Percentiles rank a stretch among this genome's conserved stretches.
Evolutionary conservation across 805 yeast genomes (phyloP).

Genomic region (Myxozyma kluyveri): DNA sequence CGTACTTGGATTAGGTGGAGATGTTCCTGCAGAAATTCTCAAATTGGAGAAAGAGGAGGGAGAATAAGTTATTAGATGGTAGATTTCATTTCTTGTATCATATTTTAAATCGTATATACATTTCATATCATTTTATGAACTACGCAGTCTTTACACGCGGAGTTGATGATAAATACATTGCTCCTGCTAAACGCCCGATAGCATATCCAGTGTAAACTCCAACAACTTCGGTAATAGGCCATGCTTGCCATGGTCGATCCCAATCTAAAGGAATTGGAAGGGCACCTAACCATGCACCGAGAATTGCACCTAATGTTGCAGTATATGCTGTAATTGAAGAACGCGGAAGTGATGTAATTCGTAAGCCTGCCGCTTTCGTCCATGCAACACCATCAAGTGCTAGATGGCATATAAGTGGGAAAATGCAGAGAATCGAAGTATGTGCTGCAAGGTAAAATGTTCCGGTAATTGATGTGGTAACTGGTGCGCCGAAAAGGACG

Average conservation of each 20-base stretch:
- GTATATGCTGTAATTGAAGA: conserved; percentile 42
- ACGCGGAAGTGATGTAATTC: conserved; percentile 23
- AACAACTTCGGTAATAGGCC: conserved; percentile 84
- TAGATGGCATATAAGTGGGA: conserved; percentile 59
- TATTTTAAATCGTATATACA: background rate
- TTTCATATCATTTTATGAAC: background rate
- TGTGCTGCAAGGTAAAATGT: conserved; percentile 64
- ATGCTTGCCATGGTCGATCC: conserved; percentile 96
- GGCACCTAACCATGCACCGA: conserved; percentile 92
- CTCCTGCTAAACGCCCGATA: conserved; percentile 51
- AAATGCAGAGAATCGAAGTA: conserved; percentile 55
- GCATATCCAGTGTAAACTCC: conserved; percentile 78
- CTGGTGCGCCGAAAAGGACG: conserved; percentile 79
- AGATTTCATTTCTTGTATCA: conserved; percentile 1
- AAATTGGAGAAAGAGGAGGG: conserved; percentile 4
- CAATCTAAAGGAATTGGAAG: conserved; percentile 93
- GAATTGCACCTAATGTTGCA: conserved; percentile 43
- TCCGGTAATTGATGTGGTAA: conserved; percentile 49
- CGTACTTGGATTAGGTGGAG: conserved; percentile 13
- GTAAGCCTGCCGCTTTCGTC: conserved; percentile 36
- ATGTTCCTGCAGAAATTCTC: conserved; percentile 6
- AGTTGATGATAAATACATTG: background rate
- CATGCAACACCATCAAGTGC: conserved; percentile 51
- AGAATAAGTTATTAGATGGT: too few relatives aligned
- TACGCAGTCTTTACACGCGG: background rate